These are phyloP conservation scores for Penicillium lagena DNA, from an alignment of 495 filamentous ascomycete species.

Conservation along the genomic window DNA sequence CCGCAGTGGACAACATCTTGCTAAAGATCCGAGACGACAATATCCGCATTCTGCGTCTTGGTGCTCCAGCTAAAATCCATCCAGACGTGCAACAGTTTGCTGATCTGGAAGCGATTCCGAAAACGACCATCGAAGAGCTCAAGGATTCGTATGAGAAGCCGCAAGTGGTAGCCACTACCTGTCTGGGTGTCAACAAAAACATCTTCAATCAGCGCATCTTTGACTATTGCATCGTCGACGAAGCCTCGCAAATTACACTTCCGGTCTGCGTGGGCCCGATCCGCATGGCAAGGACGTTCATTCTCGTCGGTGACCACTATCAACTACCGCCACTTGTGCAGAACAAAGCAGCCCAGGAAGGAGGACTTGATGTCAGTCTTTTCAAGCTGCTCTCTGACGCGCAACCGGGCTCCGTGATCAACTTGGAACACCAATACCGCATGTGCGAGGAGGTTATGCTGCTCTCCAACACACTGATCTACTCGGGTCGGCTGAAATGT, in stretches of 20 bases:
- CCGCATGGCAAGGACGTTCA: constrained; percentile 85
- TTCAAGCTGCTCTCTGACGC: constrained; percentile 88
- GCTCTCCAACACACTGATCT: constrained; percentile 89
- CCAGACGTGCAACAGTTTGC: constrained; percentile 80
- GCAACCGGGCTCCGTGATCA: constrained; percentile 80
- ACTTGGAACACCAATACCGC: constrained; percentile 91
- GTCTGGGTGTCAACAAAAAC: constrained; percentile 80
- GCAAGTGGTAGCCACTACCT: constrained; percentile 89
- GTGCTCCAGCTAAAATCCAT: constrained; percentile 75
- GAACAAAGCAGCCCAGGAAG: constrained; percentile 77
- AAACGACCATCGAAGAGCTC: constrained; percentile 73
- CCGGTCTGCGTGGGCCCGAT: constrained; percentile 92
- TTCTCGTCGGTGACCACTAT: constrained; percentile 93
- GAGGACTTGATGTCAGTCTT: constrained; percentile 84
- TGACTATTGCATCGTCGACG: constrained; percentile 97
- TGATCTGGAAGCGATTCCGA: constrained; percentile 63
- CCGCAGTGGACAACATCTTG: constrained; percentile 95
- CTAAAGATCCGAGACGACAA: constrained; percentile 78
- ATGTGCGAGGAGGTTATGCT: constrained; percentile 98
- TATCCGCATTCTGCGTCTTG: constrained; percentile 77
- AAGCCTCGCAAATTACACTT: constrained; percentile 94
- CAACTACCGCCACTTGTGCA: constrained; percentile 93
- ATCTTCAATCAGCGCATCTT: constrained; percentile 86
- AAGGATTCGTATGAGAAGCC: constrained; percentile 73
- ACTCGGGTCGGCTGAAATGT: constrained; percentile 81